Evolutionary conservation across 2,329 filamentous ascomycete species (phyloP).

Genomic region (Karstenula rhodostoma): DNA sequence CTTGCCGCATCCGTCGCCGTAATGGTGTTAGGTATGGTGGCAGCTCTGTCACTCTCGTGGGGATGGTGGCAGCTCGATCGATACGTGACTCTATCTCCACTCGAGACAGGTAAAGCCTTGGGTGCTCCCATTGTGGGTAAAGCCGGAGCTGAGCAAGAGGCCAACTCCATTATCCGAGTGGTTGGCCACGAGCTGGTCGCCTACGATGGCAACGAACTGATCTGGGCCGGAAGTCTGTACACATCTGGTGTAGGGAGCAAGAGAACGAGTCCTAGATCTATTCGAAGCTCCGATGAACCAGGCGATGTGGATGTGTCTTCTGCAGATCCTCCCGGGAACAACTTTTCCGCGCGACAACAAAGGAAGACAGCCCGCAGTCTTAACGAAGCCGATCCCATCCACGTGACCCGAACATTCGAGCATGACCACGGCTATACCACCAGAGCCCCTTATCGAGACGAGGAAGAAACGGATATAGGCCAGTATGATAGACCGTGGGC

Average conservation of each 20-base stretch:
- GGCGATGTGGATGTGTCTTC: neutral
- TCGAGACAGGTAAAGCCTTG: slow-evolving; percentile 28
- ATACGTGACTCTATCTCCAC: slow-evolving; percentile 20
- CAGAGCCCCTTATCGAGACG: slow-evolving; percentile 15
- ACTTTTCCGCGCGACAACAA: slow-evolving; percentile 7
- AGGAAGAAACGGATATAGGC: slow-evolving; percentile 18
- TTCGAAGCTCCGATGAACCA: neutral
- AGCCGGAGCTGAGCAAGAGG: slow-evolving; percentile 23
- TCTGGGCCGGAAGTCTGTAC: slow-evolving; percentile 25
- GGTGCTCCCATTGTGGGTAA: slow-evolving; percentile 20
- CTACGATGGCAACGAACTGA: slow-evolving; percentile 23
- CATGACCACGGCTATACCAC: slow-evolving; percentile 20
- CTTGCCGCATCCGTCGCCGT: slow-evolving; percentile 17
- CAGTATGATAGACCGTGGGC: slow-evolving; percentile 8
- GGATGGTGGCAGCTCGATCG: slow-evolving; percentile 26
- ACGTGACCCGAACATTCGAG: slow-evolving; percentile 16
- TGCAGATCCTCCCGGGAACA: neutral
- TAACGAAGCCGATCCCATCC: slow-evolving; percentile 11
- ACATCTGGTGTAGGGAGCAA: slow-evolving; percentile 15
- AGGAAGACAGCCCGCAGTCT: slow-evolving; percentile 17
- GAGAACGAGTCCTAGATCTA: neutral
- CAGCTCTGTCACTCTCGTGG: slow-evolving; percentile 21
- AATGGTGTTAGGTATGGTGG: slow-evolving; percentile 21
- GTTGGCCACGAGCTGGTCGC: slow-evolving; percentile 24
- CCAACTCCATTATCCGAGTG: slow-evolving; percentile 18